A percentile compares a stretch with the other conserved stretches of the same genome.
These are phyloP conservation scores for Scalesia atractyloides DNA, from an alignment of 129 eudicot species.

Conservation along the genomic window DNA sequence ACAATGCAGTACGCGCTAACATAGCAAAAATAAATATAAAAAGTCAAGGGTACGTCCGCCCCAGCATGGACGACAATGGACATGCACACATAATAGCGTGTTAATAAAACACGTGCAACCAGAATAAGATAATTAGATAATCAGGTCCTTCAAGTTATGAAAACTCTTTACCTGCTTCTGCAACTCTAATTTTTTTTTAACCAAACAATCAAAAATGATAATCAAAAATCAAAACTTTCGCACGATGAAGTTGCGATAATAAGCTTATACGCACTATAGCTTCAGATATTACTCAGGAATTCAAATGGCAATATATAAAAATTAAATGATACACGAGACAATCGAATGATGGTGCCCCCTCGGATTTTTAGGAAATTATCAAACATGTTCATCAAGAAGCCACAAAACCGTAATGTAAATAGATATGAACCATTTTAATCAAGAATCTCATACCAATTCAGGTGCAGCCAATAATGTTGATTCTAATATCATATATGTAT, in stretches of 20 bases:
- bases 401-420: conserved; percentile 17
- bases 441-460: conserved; percentile 16
- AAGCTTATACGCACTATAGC: neutral
- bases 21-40: neutral
- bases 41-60: neutral
- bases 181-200: neutral
- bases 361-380: neutral
- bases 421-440: conserved; percentile 15
- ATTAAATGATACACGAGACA: neutral
- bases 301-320: neutral
- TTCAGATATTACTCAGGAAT: neutral
- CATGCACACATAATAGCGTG: conserved; percentile 7
- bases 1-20: neutral
- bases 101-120: neutral
- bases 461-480: conserved; percentile 20
- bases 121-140: neutral
- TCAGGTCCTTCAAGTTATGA: neutral
- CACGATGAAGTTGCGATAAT: neutral
- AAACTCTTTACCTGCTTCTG: conserved; percentile 4
- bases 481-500: neutral
- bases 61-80: neutral
- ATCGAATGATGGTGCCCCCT: conserved; percentile 15
- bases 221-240: neutral
- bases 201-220: neutral
- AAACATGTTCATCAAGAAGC: conserved; percentile 20